Base-by-base conservation (phyloP, 2,329 filamentous ascomycete species). In the Neofusicoccum cordaticola region DNA sequence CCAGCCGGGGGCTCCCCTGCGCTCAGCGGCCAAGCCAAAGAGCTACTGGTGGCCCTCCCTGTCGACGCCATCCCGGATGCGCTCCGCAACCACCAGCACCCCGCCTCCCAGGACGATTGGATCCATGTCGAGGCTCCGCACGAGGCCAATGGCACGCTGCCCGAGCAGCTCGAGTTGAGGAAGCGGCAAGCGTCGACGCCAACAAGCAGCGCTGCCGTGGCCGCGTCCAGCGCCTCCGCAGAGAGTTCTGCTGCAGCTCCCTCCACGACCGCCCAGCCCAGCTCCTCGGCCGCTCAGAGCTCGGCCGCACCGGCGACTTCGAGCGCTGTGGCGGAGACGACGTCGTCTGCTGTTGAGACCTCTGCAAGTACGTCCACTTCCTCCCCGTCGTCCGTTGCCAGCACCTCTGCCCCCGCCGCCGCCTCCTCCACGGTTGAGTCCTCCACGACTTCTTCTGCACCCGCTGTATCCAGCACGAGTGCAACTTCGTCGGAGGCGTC, bases 81-180 rank as follows among this genome's bases (percentile, higher is more conserved):
- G 62, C 81, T 93, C 37, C 87, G 90, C 74, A 80, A 83, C 67
- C 83, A 88, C 70, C 80, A 88, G 62, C 84, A 85, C 51, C 82
- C 83, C 53, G 85, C 86, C 71, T 91, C 88, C 77, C 84, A 87
- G 67, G 85, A 60, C 6, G 41, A 60, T 8, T 86, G 67, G 88
- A 90, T 71, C 83, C 82, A 88, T 31, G 81, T 90, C 63, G 85
- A 90, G 74, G 85, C 84, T 39, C 82, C 90, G 34, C 84, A 87
- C 76, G 79, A 81, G 48, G 83, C 84, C 68, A 84, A 91, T 71
- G 83, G 86, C 22, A 81, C 83, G 42, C 80, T 90, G 42, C 88
- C 92, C 64, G 89, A 86, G 42, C 87, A 86, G 76, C 71, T 77
- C 60, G 78, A 81, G 61, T 70, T 82, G 52, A 74, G 72, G 66